Conservation (phyloP, 1,284 basidiomycete species). For the Papiliotrema terrestris region DNA sequence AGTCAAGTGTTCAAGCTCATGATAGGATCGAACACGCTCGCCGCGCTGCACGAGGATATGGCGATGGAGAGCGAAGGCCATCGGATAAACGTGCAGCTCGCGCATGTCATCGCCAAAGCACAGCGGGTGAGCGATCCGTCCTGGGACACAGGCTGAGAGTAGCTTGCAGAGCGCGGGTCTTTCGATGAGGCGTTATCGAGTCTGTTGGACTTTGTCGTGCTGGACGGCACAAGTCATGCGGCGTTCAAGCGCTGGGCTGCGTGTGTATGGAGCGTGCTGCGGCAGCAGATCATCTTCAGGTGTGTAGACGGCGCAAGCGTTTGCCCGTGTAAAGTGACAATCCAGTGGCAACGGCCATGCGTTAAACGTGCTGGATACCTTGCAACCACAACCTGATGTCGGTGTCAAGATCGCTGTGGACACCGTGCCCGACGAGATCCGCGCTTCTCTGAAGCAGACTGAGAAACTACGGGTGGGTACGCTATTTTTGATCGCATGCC, state of each 20-base stretch:
- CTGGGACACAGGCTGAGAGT: slow-evolving; percentile 8
- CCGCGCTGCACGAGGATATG: slow-evolving; percentile 36
- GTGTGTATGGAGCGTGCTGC: background rate
- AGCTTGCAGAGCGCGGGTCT: slow-evolving; percentile 21
- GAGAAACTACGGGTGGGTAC: slow-evolving; percentile 21
- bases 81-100: slow-evolving; percentile 19
- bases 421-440: background rate
- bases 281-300: background rate
- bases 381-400: too few relatives aligned
- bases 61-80: slow-evolving; percentile 13
- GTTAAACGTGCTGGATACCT: background rate
- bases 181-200: slow-evolving; percentile 31
- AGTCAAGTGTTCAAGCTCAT: background rate
- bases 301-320: background rate
- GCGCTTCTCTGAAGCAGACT: slow-evolving; percentile 14
- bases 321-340: too few relatives aligned
- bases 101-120: slow-evolving; percentile 23
- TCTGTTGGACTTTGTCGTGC: slow-evolving; percentile 18
- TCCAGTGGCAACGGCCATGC: background rate
- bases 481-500: too few relatives aligned
- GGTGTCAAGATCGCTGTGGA: background rate
- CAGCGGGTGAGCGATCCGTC: slow-evolving; percentile 25
- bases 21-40: slow-evolving; percentile 30
- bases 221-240: background rate
- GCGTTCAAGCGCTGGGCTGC: background rate